phyloP scores from a whole-genome alignment of 768 basidiomycete genomes.

The Lactarius indigo region DNA sequence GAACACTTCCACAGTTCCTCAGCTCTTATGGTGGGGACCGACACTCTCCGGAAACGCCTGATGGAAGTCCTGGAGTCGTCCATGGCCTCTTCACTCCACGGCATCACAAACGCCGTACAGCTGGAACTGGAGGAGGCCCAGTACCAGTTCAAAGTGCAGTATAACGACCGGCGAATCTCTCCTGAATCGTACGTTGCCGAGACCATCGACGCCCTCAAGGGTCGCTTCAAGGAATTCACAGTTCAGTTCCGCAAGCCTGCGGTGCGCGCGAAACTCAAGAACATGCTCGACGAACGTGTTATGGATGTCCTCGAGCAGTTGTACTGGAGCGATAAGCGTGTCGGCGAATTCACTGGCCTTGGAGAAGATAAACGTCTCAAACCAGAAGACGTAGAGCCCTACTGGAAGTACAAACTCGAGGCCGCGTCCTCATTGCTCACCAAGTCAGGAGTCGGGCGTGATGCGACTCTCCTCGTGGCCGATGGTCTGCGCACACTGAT shows the following conservation, averaged over 20 bases:
- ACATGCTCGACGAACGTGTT: constrained; percentile 91
- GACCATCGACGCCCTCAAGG: constrained; percentile 90
- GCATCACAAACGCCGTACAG: constrained; percentile 96
- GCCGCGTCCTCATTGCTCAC: constrained; percentile 91
- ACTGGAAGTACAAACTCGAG: constrained; percentile 96
- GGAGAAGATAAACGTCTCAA: constrained; percentile 67
- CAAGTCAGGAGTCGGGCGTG: constrained; percentile 93
- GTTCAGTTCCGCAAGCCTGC: constrained; percentile 84
- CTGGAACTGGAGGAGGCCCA: constrained; percentile 95
- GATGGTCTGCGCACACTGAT: constrained; percentile 89
- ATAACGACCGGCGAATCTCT: constrained; percentile 91
- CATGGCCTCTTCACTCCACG: constrained; percentile 94
- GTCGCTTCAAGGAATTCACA: constrained; percentile 82
- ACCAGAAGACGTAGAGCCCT: constrained; percentile 76
- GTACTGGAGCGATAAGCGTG: constrained; percentile 93
- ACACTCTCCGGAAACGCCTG: constrained; percentile 80
- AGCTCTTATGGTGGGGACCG: constrained; percentile 85
- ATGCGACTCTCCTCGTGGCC: constrained; percentile 90
- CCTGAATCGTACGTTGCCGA: constrained; percentile 98
- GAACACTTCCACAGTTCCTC: constrained; percentile 59
- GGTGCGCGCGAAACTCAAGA: constrained; percentile 84
- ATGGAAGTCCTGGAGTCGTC: constrained; percentile 98
- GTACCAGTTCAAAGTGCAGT: constrained; percentile 99
- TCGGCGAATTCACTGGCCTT: constrained; percentile 67
- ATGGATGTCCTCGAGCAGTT: constrained; percentile 97